phyloP scores from a whole-genome alignment of 164 flowering plant species.

The Dillenia turbinata region DNA sequence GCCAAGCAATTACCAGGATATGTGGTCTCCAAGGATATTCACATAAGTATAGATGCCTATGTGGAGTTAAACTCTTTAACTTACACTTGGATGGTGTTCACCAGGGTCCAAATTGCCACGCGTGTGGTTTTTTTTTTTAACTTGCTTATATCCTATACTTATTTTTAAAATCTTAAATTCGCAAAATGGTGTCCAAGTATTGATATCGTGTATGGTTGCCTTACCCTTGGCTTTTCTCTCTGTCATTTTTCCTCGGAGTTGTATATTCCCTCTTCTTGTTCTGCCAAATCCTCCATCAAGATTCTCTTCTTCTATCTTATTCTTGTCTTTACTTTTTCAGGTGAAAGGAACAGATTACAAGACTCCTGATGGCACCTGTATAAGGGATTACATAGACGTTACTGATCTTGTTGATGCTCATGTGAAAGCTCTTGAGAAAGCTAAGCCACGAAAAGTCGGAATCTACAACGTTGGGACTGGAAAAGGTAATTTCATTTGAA shows the following conservation, averaged over 20 bases:
- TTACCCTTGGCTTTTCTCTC: no score
- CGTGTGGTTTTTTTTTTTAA: neutral
- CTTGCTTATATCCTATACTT: neutral
- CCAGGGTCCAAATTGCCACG: no score
- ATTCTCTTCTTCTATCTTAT: no score
- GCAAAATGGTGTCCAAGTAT: neutral
- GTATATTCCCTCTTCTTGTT: no score
- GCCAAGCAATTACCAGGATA: no score
- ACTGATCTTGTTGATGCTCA: constrained; percentile 98
- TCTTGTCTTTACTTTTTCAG: constrained; percentile 22
- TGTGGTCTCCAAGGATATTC: no score
- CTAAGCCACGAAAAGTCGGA: constrained; percentile 70
- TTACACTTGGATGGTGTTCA: no score
- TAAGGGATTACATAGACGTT: constrained; percentile 93
- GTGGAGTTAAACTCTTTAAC: no score
- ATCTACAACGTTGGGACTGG: constrained; percentile 99
- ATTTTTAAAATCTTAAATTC: neutral
- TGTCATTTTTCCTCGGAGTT: no score
- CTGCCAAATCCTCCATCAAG: no score
- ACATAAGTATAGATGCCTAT: no score
- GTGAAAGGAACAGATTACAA: constrained; percentile 90
- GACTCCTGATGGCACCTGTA: constrained; percentile 87
- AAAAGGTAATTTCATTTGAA: constrained; percentile 43
- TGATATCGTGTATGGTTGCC: neutral
- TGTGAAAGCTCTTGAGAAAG: constrained; percentile 93